Evolutionary conservation across 1,284 basidiomycete genomes (phyloP), one percentile per base, ranked within the genome.

Genomic region (Apiotrichum brassicae): DNA sequence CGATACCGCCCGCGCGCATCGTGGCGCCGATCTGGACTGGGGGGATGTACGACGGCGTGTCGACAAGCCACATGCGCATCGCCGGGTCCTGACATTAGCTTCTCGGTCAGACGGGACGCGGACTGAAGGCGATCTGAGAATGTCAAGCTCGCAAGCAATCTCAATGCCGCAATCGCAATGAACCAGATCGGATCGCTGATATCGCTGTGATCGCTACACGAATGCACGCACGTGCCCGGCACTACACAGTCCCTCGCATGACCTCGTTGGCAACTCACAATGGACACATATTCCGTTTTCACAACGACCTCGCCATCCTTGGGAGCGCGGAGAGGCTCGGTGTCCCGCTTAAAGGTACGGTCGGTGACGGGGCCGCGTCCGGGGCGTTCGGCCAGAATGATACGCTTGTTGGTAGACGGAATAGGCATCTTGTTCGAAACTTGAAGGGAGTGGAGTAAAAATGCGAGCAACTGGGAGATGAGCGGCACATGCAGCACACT

Each of bases 51-150:
- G 65, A 83, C 43, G 85, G 78, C 18, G 63, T 67, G 64, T 89
- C 85, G 52, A 79, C 80, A 45, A 94, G 64, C 79, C 85, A 93
- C 11, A 82, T 84, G 30, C 89, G 80, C 87, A 91, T 90, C 1
- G 86, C 86, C 28, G 88, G 86, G 63, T 91, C 88, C 66, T 68
- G 49, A n/a, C 5, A 18, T 43, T 22, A 34, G 42, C 19, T 16
- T 30, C n/a, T n/a, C n/a, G n/a, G n/a, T n/a, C n/a, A n/a, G n/a
- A n/a, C n/a, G n/a, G n/a, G n/a, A n/a, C n/a, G n/a, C n/a, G n/a
- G n/a, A n/a, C n/a, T n/a, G n/a, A n/a, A n/a, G n/a, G n/a, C n/a
- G n/a, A n/a, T n/a, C n/a, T n/a, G n/a, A n/a, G n/a, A n/a, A n/a
- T n/a, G n/a, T n/a, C n/a, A n/a, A n/a, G n/a, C n/a, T n/a, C n/a